A percentile compares a stretch with the other conserved stretches of the same genome.
Evolutionary conservation across 2,329 filamentous ascomycete genomes (phyloP).

Genomic region (Talaromyces sp.): DNA sequence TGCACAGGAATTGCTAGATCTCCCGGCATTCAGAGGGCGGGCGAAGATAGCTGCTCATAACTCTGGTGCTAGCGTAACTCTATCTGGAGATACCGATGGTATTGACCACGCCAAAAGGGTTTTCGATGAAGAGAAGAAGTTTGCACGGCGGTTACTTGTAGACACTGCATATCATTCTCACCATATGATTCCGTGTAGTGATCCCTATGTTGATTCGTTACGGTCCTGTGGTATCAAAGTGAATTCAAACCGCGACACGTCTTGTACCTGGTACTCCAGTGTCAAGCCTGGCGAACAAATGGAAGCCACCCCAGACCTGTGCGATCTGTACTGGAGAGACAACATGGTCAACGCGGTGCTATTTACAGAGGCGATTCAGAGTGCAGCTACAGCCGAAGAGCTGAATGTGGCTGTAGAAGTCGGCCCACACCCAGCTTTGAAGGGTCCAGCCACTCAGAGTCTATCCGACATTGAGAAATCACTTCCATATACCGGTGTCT

Average conservation of each 20-base stretch:
- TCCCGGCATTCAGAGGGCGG: neutral
- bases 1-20: neutral
- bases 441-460: constrained; percentile 23
- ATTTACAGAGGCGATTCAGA: constrained; percentile 28
- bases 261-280: neutral
- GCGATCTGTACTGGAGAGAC: constrained; percentile 31
- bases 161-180: neutral
- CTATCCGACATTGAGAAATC: neutral
- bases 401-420: constrained; percentile 24
- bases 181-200: neutral
- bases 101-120: neutral
- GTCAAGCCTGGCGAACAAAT: neutral
- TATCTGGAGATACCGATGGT: neutral
- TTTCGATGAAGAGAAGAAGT: neutral
- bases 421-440: constrained; percentile 33
- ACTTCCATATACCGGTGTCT: constrained; percentile 19
- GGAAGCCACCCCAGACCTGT: neutral
- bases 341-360: constrained; percentile 35
- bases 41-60: neutral
- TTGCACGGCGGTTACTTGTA: neutral
- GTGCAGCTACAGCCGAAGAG: constrained; percentile 13
- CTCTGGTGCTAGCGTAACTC: neutral
- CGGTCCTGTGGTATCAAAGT: neutral
- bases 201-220: neutral
- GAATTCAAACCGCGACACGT: neutral